A percentile compares a stretch with the other conserved stretches of the same genome.
These are phyloP conservation scores for Fusarium siculi DNA, from an alignment of 2,329 filamentous ascomycete species.

Conservation along the genomic window DNA sequence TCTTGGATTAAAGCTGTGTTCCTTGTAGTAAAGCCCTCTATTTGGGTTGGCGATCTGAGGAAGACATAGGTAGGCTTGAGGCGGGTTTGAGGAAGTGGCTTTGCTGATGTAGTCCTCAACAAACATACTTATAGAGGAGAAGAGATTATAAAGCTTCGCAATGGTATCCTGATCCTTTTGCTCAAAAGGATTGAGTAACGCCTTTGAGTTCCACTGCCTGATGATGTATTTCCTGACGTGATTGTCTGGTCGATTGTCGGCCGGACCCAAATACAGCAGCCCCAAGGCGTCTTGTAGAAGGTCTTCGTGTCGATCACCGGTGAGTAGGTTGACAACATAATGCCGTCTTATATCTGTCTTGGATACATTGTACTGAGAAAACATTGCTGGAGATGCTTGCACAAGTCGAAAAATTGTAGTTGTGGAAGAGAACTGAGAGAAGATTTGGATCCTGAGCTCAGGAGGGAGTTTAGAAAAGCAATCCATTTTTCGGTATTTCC, in stretches of 20 bases:
- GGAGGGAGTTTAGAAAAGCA: not conserved
- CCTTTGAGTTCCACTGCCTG: not conserved
- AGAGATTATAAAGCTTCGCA: not conserved
- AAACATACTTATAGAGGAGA: conserved; percentile 8
- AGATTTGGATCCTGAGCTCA: not conserved
- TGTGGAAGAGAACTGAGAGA: not conserved
- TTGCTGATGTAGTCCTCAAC: conserved; percentile 31
- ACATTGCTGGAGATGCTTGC: not conserved
- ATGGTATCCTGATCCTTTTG: not conserved
- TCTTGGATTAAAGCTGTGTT: not conserved
- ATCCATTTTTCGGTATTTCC: not conserved
- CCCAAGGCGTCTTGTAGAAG: not conserved
- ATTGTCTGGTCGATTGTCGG: not conserved
- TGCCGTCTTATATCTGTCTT: not conserved
- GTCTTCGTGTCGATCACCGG: not conserved
- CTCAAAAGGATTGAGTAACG: not conserved
- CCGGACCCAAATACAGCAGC: not conserved
- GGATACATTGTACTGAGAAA: not conserved
- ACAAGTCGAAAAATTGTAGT: not conserved
- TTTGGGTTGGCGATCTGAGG: not conserved
- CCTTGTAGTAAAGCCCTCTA: not conserved
- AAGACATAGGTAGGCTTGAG: conserved; percentile 15
- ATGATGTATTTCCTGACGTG: not conserved
- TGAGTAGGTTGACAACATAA: not conserved
- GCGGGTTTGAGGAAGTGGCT: conserved; percentile 2